Evolutionary conservation across 1,284 basidiomycete genomes (phyloP).

Genomic region (Taiwanofungus camphoratus): DNA sequence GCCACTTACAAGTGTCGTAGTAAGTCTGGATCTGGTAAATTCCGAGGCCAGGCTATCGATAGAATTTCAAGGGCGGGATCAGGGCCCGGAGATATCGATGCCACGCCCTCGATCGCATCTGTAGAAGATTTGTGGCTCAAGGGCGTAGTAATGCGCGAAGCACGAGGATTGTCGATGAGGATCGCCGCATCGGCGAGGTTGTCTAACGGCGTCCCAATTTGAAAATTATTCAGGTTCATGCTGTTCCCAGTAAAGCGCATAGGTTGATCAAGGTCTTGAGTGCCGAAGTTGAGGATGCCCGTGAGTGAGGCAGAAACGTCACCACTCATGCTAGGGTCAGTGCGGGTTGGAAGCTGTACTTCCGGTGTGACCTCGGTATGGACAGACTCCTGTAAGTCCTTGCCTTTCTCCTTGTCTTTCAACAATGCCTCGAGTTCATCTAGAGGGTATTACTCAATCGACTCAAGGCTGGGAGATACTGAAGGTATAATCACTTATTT

Average conservation of each 20-base stretch:
- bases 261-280: not conserved
- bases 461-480: not conserved
- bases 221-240: too few relatives aligned
- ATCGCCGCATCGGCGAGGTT: slow-evolving; percentile 15
- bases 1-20: slow-evolving; percentile 55
- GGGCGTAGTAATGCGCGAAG: too few relatives aligned
- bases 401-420: slow-evolving; percentile 29
- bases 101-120: too few relatives aligned
- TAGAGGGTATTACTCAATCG: slow-evolving; percentile 27
- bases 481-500: slow-evolving; percentile 46
- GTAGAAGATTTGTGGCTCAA: too few relatives aligned
- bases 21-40: slow-evolving; percentile 54
- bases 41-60: slow-evolving; percentile 58
- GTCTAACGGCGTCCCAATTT: slow-evolving; percentile 10
- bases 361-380: too few relatives aligned
- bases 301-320: not conserved
- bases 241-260: slow-evolving; percentile 4
- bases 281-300: not conserved
- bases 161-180: slow-evolving; percentile 5
- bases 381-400: too few relatives aligned
- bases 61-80: slow-evolving; percentile 21
- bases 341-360: too few relatives aligned
- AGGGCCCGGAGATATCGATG: not conserved
- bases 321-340: not conserved
- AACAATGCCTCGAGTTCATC: slow-evolving; percentile 57